A percentile compares a stretch with the other conserved stretches of the same genome.
Evolutionary conservation across 352 stramenopile species (phyloP).

Genomic region (Pythium phragmitis): DNA sequence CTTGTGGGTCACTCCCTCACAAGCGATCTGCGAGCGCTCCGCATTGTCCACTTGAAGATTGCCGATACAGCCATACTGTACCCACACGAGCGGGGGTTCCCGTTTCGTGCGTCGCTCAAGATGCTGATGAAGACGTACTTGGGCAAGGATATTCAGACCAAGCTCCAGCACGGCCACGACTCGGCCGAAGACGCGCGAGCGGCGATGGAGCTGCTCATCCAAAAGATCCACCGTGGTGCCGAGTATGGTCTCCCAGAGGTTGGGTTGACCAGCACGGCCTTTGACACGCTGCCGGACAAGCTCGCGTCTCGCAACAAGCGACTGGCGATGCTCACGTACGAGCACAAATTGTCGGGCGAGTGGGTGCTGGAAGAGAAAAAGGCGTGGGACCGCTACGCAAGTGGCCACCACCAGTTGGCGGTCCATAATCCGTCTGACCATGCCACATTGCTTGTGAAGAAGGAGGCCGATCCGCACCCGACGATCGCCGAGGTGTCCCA

Average conservation of each 20-base stretch:
- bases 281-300: constrained; percentile 72
- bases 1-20: constrained; percentile 87
- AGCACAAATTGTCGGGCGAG: constrained; percentile 21
- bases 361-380: constrained; percentile 38
- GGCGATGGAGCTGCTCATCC: constrained; percentile 70
- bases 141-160: constrained; percentile 72
- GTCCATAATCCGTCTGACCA: constrained; percentile 55
- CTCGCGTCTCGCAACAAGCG: constrained; percentile 42
- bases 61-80: constrained; percentile 84
- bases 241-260: constrained; percentile 66
- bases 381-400: constrained; percentile 72
- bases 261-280: constrained; percentile 39
- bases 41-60: constrained; percentile 68
- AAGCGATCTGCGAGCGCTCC: constrained; percentile 78
- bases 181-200: constrained; percentile 81
- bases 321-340: constrained; percentile 44
- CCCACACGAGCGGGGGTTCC: constrained; percentile 79
- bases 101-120: constrained; percentile 83
- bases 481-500: constrained; percentile 21
- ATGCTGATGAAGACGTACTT: constrained; percentile 84
- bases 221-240: constrained; percentile 71
- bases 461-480: constrained; percentile 3
- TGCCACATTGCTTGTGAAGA: constrained; percentile 28
- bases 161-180: constrained; percentile 68
- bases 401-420: constrained; percentile 52